phyloP scores from a whole-genome alignment of 371 early-diverging fungal species.

The Zopfochytrium polystomum region DNA sequence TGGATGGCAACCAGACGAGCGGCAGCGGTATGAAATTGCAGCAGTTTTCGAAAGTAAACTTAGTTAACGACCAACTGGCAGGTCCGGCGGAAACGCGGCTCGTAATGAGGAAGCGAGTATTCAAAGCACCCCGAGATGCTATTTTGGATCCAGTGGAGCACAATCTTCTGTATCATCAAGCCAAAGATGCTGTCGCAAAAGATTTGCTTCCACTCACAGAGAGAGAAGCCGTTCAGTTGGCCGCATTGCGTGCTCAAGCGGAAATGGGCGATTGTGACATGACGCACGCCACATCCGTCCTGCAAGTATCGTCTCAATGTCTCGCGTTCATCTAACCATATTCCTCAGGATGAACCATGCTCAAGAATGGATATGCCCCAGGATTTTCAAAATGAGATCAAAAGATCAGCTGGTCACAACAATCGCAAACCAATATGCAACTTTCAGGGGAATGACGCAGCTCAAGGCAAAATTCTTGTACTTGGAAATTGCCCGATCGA shows the following conservation, averaged over 20 bases:
- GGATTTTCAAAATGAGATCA: slow-evolving; percentile 31
- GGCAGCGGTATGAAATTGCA: no score
- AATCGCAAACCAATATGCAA: slow-evolving; percentile 38
- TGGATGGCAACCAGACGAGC: no score
- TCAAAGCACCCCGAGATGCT: slow-evolving; percentile 33
- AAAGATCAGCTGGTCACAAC: slow-evolving; percentile 33
- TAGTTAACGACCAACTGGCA: not conserved
- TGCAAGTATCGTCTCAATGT: slow-evolving; percentile 24
- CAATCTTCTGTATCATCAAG: slow-evolving; percentile 41
- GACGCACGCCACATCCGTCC: slow-evolving; percentile 13
- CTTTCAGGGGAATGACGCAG: slow-evolving; percentile 27
- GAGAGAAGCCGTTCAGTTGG: slow-evolving; percentile 42
- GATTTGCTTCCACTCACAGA: slow-evolving; percentile 39
- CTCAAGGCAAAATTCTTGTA: slow-evolving; percentile 37
- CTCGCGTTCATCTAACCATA: not conserved
- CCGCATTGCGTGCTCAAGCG: slow-evolving; percentile 40
- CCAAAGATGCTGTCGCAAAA: slow-evolving; percentile 33
- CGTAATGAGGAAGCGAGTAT: slow-evolving; percentile 42
- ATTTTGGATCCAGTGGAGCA: slow-evolving; percentile 43
- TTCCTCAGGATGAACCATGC: slow-evolving; percentile 24
- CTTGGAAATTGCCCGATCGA: slow-evolving; percentile 32
- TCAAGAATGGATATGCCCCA: slow-evolving; percentile 34
- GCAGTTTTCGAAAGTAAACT: not conserved
- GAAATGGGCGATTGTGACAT: slow-evolving; percentile 37
- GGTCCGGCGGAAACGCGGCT: slow-evolving; percentile 24